Evolutionary conservation across 2,329 filamentous ascomycete species (phyloP), one percentile per base, ranked within the genome.

Genomic region (Penicillium verrucosum): DNA sequence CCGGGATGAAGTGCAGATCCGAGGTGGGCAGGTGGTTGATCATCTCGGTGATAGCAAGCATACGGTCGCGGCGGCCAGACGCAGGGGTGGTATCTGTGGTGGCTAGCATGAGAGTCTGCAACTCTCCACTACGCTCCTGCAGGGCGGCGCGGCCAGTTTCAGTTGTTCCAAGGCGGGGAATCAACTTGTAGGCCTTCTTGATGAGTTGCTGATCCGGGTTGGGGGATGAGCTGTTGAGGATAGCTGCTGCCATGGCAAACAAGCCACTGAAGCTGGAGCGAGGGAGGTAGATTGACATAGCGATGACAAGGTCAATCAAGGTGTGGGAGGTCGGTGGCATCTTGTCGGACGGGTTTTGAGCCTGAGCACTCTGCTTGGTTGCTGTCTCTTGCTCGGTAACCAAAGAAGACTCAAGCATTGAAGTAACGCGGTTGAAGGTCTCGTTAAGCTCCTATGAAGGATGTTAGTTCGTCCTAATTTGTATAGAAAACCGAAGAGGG

Each of bases 161-260:
- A 1, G 92, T 96, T 62, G 90, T 88, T 1, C 90, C 88, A 40
- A 99, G 83, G 53, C 94, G 88, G 4, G 94, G 93, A 49, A 99
- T 95, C 50, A 99, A 84, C 79, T 97, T 97, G 80, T 99, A 99
- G 0, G 94, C 93, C 77, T 99, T 99, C 84, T 99, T 99, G 74
- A 97, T 93, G 36, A 99, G 80, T 73, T 97, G 93, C 10, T 93
- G 89, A 70, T 97, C 93, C 37, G 70, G 70, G 41, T 73, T 70
- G 14, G 74, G 66, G 3, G 64, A 64, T 14, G 60, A 54, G 69
- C 88, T 90, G 71, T 88, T 86, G 64, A 97, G 87, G 56, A 97
- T 88, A 27, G 90, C 82, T 0, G 89, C 82, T 0, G 93, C 90
- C 70, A 97, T 92, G 65, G 87, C 87, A 77, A 99, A 97, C 2